Evolutionary conservation across 2,329 filamentous ascomycete genomes (phyloP), one percentile per base, ranked within the genome.

Genomic region (Cadophora sp.): DNA sequence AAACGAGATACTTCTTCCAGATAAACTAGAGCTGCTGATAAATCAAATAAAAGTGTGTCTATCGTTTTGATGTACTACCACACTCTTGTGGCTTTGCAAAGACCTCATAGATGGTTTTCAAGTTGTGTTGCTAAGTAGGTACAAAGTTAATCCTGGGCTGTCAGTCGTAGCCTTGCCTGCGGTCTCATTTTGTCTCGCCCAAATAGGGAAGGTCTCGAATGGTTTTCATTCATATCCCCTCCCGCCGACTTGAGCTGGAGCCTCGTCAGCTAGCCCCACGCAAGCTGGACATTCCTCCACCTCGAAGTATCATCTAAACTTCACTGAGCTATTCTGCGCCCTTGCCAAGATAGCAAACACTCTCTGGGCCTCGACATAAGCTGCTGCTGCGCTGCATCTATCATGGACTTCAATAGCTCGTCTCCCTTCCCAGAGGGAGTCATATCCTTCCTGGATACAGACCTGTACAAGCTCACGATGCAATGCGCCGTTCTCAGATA

Each of bases 401-500:
- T 55, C 34, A 90, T 91, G 88, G 87, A 88, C 72, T 90, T 90
- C 80, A 89, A 90, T 79, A 87, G 85, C 81, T 86, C 87, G 37
- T 88, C 87, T 66, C 86, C 87, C 67, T 90, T 86, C 71, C 90
- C 91, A 4, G 91, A 92, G 81, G 92, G 92, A 62, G 88, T 95
- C 77, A 92, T 89, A 76, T 95, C 92, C 77, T 91, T 96, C 77
- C 84, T 96, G 65, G 92, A 96, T 77, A 95, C 92, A 19, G 88
- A 91, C 74, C 78, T 99, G 69, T 99, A 79, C 71, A 99, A 99
- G 81, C 82, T 99, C 80, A 99, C 96, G 24, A 99, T 99, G 96
- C 96, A 99, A 90, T 97, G 92, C 78, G 94, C 94, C 70, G 91
- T 98, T 72, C 87, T 97, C 74, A 97, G 97, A 80, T 97, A 94